Evolutionary conservation across 2,329 filamentous ascomycete species (phyloP), one percentile per base, ranked within the genome.

Genomic region (Diaporthe vexans): DNA sequence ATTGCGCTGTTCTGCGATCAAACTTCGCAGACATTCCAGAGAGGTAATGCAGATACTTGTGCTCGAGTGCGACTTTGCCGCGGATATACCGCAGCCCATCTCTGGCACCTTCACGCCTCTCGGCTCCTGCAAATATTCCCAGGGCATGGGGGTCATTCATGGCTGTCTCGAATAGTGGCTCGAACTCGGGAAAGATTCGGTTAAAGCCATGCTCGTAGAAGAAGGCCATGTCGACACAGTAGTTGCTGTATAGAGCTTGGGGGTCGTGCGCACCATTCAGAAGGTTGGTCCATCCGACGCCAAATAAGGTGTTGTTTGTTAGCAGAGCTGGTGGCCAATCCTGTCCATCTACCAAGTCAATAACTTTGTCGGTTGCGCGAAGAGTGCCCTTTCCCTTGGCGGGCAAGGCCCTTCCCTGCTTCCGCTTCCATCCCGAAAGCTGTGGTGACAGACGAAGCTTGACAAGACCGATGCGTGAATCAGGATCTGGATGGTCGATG

Each of bases 181-280:
- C 65, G 21, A 69, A 69, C 24, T 69, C 51, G 8, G 65, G 51
- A 35, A 56, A 69, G 13, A 69, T 9, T 15, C 48, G 33, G 51
- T 69, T 54, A 26, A 56, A 69, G n/a, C 65, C 65, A 21, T 69
- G 65, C 51, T 69, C 65, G 13, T 69, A 69, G 65, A 8, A 69
- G 35, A 69, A 69, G n/a, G n/a, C 65, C 65, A 69, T 15, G 19
- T 69, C 65, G 17, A 69, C 35, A n/a, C 65, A 69, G 40, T 29
- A 69, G 2, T 69, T 69, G 65, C 65, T 69, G 51, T 69, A 69
- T n/a, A 69, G 51, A 17, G 43, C 65, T 29, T 69, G 5, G 35
- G 65, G 65, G 15, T 69, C 65, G 54, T 69, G 56, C 6, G 65
- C 65, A 19, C 65, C 65, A 29, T 56, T 69, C 29, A 69, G 33